Conservation (phyloP, 2,329 filamentous ascomycete genomes). For the Chrysoporthe cubensis region DNA sequence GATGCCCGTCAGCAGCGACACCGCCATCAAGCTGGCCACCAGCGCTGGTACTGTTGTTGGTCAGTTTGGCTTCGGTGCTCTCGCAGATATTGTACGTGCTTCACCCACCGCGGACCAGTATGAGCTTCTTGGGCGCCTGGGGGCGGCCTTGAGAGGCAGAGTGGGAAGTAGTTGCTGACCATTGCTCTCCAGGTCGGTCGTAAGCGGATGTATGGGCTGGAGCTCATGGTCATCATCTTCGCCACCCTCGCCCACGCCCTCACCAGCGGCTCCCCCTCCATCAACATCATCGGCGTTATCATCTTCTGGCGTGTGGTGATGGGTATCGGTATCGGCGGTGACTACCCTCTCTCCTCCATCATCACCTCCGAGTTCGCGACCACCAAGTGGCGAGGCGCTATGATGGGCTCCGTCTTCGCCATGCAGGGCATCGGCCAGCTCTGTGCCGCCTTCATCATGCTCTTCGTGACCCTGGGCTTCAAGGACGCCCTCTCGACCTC, state of each 20-base stretch:
- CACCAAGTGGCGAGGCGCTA: conserved; percentile 82
- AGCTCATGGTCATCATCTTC: conserved; percentile 80
- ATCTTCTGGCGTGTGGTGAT: conserved; percentile 84
- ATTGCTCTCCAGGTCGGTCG: conserved; percentile 32
- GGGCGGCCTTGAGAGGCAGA: background rate
- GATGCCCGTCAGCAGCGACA: conserved; percentile 72
- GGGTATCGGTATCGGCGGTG: conserved; percentile 73
- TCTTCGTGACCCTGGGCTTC: conserved; percentile 76
- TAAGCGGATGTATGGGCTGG: conserved; percentile 72
- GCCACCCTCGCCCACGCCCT: conserved; percentile 75
- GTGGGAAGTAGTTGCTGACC: background rate
- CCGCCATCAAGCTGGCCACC: conserved; percentile 83
- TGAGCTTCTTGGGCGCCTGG: no score
- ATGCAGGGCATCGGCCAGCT: conserved; percentile 88
- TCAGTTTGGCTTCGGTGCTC: conserved; percentile 77
- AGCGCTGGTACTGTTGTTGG: conserved; percentile 83
- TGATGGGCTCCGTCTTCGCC: conserved; percentile 86
- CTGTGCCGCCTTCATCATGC: conserved; percentile 72
- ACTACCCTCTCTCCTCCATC: conserved; percentile 81
- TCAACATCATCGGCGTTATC: conserved; percentile 67
- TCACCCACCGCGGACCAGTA: no score
- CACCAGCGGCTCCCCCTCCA: conserved; percentile 63
- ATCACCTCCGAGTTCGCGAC: conserved; percentile 89
- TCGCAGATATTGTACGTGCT: conserved; percentile 62
- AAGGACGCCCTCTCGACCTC: conserved; percentile 63